A percentile compares a stretch with the other conserved stretches of the same genome.
Conservation (phyloP, 805 yeast species). For the Naumovozyma dairenensis region DNA sequence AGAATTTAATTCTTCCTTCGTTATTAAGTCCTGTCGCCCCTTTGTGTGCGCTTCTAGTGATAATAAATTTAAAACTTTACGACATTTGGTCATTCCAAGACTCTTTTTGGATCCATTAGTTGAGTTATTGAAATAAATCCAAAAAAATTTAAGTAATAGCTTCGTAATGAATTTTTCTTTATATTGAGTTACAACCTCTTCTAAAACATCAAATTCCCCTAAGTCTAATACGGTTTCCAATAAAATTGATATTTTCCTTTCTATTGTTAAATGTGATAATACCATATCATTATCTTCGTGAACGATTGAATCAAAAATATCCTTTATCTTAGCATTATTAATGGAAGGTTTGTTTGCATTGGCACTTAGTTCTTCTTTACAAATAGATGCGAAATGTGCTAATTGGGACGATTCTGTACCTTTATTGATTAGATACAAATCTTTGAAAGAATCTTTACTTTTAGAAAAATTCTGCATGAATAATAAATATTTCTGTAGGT, state of each 20-base stretch:
- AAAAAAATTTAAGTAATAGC: conserved; percentile 27
- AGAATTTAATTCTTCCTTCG: conserved; percentile 5
- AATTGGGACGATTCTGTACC: conserved; percentile 17
- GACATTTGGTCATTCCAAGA: conserved; percentile 34
- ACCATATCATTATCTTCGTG: conserved; percentile 3
- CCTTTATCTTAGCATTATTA: neutral
- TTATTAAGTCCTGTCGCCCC: conserved; percentile 5
- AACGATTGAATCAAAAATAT: neutral
- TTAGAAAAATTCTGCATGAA: conserved; percentile 8
- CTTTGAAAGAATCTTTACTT: conserved; percentile 13
- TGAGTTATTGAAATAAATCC: conserved; percentile 36
- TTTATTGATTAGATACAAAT: conserved; percentile 13
- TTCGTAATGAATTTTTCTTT: conserved; percentile 4
- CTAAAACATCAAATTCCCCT: conserved; percentile 23
- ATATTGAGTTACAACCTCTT: conserved; percentile 7
- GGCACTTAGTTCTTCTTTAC: conserved; percentile 5
- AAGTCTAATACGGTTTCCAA: conserved; percentile 23
- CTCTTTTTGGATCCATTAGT: conserved; percentile 32
- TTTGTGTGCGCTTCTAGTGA: neutral
- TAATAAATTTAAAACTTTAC: conserved; percentile 19
- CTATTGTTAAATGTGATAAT: conserved; percentile 11
- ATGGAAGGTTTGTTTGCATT: conserved; percentile 1
- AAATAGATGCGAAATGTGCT: conserved; percentile 16
- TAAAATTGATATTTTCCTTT: conserved; percentile 10
- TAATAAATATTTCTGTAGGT: conserved; percentile 10